These are phyloP conservation scores for Hyaloscypha finlandica DNA, from an alignment of 495 filamentous ascomycete genomes.

Conservation along the genomic window DNA sequence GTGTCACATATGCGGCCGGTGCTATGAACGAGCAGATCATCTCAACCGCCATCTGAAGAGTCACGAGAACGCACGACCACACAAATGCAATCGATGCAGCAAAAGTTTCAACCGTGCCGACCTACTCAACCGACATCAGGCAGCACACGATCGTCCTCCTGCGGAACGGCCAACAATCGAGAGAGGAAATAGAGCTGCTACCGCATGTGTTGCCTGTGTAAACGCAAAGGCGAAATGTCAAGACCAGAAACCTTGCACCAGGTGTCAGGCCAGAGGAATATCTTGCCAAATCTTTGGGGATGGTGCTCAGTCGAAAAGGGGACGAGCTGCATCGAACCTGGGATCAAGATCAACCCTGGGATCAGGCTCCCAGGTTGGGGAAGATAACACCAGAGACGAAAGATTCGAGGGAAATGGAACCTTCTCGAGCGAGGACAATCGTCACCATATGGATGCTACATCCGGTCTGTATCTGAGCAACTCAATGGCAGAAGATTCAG, in stretches of 20 bases:
- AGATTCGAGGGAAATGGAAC: background rate
- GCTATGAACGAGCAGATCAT: slow-evolving; percentile 23
- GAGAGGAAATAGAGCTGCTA: background rate
- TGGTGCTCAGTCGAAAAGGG: background rate
- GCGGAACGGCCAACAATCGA: background rate
- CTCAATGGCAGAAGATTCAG: background rate
- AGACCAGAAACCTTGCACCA: slow-evolving; percentile 44
- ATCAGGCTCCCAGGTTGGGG: background rate
- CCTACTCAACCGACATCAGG: slow-evolving; percentile 11
- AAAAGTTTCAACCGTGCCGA: slow-evolving; percentile 53
- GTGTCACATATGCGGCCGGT: slow-evolving; percentile 43
- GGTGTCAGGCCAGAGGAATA: background rate
- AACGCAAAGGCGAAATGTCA: slow-evolving; percentile 41
- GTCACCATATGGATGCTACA: background rate
- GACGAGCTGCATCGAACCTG: background rate
- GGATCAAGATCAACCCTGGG: background rate
- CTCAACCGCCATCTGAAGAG: slow-evolving; percentile 17
- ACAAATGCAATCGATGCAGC: slow-evolving; percentile 54
- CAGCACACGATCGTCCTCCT: background rate
- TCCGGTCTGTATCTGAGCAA: background rate
- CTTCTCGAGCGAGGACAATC: background rate
- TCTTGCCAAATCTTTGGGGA: background rate
- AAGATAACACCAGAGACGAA: background rate
- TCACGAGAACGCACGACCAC: slow-evolving; percentile 11
- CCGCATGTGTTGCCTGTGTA: background rate